Evolutionary conservation across 73 alveolate species (phyloP).

Genomic region (Paramecium caudatum): DNA sequence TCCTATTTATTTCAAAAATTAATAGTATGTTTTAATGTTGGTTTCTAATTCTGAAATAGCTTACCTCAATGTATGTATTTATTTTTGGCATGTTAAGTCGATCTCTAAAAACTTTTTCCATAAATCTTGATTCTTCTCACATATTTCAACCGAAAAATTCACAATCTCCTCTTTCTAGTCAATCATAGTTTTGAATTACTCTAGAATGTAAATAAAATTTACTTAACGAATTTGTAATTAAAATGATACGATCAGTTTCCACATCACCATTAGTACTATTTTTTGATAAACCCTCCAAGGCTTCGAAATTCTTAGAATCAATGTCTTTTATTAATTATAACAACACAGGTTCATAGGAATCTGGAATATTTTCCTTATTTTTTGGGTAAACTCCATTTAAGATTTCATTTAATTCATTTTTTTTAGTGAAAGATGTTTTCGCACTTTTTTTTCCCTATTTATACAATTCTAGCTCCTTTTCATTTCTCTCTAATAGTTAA

Average conservation of each 20-base stretch:
- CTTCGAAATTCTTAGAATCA: background rate
- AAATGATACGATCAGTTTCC: background rate
- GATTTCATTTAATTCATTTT: slow-evolving; percentile 38
- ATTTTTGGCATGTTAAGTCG: slow-evolving; percentile 33
- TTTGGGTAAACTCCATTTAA: slow-evolving; percentile 33
- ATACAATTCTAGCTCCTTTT: slow-evolving; percentile 35
- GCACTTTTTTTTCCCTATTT: slow-evolving; percentile 55
- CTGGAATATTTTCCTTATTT: slow-evolving; percentile 43
- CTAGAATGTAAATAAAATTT: background rate
- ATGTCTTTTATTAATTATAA: background rate
- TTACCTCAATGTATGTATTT: background rate
- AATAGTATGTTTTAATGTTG: background rate
- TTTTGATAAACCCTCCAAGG: slow-evolving; percentile 13
- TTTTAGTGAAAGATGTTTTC: slow-evolving; percentile 27
- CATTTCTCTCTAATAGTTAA: slow-evolving; percentile 38
- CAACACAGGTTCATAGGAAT: slow-evolving; percentile 6
- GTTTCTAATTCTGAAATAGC: slow-evolving; percentile 23
- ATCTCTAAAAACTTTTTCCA: slow-evolving; percentile 55
- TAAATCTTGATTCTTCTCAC: slow-evolving; percentile 41
- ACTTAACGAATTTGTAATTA: slow-evolving; percentile 20
- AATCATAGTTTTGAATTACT: background rate
- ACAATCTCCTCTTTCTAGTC: slow-evolving; percentile 13
- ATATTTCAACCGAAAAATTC: slow-evolving; percentile 1
- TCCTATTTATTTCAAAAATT: background rate
- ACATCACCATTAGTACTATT: background rate